Evolutionary conservation across 129 eudicot species (phyloP).

Genomic region (Dittrichia graveolens): DNA sequence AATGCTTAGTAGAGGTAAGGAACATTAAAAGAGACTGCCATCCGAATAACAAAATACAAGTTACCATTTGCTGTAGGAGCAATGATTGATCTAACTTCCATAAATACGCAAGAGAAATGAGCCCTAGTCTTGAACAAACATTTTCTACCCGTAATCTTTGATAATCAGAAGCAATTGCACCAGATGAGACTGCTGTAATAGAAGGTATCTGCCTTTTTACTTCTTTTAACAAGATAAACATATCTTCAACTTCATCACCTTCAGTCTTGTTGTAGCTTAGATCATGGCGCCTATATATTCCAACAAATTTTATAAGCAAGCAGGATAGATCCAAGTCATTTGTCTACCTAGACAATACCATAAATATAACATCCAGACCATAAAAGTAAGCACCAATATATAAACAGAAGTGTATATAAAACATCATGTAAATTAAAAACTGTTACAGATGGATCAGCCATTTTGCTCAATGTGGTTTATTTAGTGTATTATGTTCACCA

Average conservation of each 20-base stretch:
- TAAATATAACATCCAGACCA: not conserved
- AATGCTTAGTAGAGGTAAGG: constrained; percentile 31
- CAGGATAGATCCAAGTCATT: not conserved
- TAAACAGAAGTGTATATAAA: not conserved
- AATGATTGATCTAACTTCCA: constrained; percentile 93
- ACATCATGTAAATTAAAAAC: not conserved
- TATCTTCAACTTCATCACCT: constrained; percentile 99
- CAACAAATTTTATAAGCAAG: not conserved
- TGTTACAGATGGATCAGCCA: not conserved
- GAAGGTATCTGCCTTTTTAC: constrained; percentile 78
- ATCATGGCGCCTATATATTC: constrained; percentile 55
- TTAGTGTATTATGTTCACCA: not conserved
- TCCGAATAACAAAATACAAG: constrained; percentile 12
- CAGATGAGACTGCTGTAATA: constrained; percentile 84
- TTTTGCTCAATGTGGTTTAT: no score
- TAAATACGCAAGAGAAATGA: constrained; percentile 84
- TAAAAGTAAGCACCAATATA: not conserved
- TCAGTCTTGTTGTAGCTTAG: constrained; percentile 78
- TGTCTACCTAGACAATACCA: constrained; percentile 18
- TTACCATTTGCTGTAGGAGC: constrained; percentile 90
- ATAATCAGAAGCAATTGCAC: constrained; percentile 98
- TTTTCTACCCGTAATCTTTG: constrained; percentile 95
- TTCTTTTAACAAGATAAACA: constrained; percentile 80
- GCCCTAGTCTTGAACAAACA: constrained; percentile 93
- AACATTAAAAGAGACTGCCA: constrained; percentile 5